Evolutionary conservation across 805 yeast species (phyloP), one percentile per base, ranked within the genome.

Genomic region (Metschnikowia gelsemii): DNA sequence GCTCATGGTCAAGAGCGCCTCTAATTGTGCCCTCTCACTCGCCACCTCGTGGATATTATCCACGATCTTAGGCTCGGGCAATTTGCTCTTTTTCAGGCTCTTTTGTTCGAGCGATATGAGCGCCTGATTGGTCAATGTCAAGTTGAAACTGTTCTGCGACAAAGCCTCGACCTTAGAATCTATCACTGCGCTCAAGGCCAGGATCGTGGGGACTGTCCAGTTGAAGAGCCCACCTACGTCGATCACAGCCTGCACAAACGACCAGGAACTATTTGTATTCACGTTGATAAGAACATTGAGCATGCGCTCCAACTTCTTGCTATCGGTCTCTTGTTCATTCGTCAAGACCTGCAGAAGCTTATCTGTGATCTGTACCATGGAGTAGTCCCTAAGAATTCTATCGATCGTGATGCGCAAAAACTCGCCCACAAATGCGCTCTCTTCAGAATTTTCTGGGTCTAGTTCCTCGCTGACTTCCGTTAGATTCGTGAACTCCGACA

Each of bases 161-260:
- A 71, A 47, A 41, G 74, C 60, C 9, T 70, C 70, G 13, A 82
- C 68, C 55, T 79, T 79, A 12, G 57, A 45, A 22, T 66, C 68
- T 19, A 84, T 63, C n/a, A 72, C 64, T 13, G 49, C 58, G 31
- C 72, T 62, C 42, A 83, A 68, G 16, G 61, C 61, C 18, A 65
- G 64, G 35, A 82, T 63, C 26, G 77, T 70, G 6, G 76, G 73
- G 26, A 70, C 66, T 36, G 76, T 74, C 77, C 87, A 78, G 46
- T 80, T 77, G 57, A 85, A 77, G 34, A 86, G 63, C 1, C 93
- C 93, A 39, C 82, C 82, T 1, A 86, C 78, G 57, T 86, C 93
- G 38, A 86, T 74, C 35, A 85, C 72, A 17, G 82, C 70, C 42
- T 81, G 76, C 32, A 85, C 64, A n/a, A 84, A 62, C 37, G 73